A percentile compares a stretch with the other conserved stretches of the same genome.
Evolutionary conservation across 2,329 filamentous ascomycete genomes (phyloP).

Genomic region (Aspergillus amoenus): DNA sequence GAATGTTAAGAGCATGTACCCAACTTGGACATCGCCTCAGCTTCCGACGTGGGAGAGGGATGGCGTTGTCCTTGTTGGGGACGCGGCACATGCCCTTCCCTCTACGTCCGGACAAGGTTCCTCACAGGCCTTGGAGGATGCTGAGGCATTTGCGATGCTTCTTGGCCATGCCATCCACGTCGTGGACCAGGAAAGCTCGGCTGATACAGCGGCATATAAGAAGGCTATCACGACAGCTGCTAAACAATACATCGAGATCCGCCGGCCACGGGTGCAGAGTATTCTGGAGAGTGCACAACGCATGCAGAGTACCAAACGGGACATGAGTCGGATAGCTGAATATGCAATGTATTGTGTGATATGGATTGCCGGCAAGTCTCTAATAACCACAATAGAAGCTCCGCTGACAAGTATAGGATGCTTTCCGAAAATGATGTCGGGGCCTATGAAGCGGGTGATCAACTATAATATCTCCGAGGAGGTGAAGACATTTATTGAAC

Average conservation of each 20-base stretch:
- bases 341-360: constrained; percentile 40
- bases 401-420: constrained; percentile 20
- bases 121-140: constrained; percentile 58
- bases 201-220: constrained; percentile 14
- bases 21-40: constrained; percentile 49
- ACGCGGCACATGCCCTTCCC: constrained; percentile 58
- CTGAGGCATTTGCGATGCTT: constrained; percentile 47
- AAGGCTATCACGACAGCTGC: constrained; percentile 28
- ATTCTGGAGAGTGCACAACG: constrained; percentile 34
- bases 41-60: constrained; percentile 50
- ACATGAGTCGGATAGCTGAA: constrained; percentile 35
- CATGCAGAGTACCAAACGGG: constrained; percentile 36
- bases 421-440: constrained; percentile 22
- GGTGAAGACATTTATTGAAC: constrained; percentile 16
- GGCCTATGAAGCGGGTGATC: constrained; percentile 18
- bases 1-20: constrained; percentile 46
- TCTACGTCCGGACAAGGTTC: constrained; percentile 57
- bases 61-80: constrained; percentile 55
- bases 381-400: constrained; percentile 6
- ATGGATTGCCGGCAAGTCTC: constrained; percentile 32
- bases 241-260: constrained; percentile 33
- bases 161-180: constrained; percentile 32
- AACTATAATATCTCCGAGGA: constrained; percentile 27
- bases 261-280: constrained; percentile 34
- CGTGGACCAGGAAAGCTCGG: constrained; percentile 1